Evolutionary conservation across 1,284 basidiomycete genomes (phyloP).

Genomic region (Sporisorium graminicola): DNA sequence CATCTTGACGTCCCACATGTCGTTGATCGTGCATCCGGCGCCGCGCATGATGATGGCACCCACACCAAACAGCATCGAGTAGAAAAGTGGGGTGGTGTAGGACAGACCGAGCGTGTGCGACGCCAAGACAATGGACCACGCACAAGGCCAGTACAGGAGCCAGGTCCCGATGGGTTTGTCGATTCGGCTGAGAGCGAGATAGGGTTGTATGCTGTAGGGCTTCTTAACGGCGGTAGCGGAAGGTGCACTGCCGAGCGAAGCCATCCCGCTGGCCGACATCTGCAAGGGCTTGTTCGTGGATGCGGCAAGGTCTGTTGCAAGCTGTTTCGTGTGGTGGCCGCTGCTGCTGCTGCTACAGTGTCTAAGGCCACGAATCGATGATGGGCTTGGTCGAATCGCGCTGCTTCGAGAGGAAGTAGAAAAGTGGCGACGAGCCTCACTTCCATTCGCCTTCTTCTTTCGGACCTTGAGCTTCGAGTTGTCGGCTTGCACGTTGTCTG

Average conservation of each 20-base stretch:
- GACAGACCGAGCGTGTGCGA: constrained; percentile 57
- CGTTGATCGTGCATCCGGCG: constrained; percentile 98
- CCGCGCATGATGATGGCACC: constrained; percentile 97
- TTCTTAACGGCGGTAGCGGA: constrained; percentile 9
- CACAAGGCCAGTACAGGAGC: constrained; percentile 90
- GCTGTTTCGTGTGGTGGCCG: background rate
- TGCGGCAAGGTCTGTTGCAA: background rate
- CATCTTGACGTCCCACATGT: constrained; percentile 95
- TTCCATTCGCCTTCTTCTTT: constrained; percentile 29
- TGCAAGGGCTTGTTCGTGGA: background rate
- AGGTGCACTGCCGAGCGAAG: background rate
- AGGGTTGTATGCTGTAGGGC: constrained; percentile 74
- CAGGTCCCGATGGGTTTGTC: constrained; percentile 97
- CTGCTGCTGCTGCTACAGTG: constrained; percentile 23
- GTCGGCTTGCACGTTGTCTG: constrained; percentile 41
- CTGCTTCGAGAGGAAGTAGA: constrained; percentile 18
- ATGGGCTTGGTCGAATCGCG: background rate
- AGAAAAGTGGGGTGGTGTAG: constrained; percentile 52
- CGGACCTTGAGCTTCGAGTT: constrained; percentile 40
- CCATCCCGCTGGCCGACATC: background rate
- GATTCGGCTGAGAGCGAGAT: constrained; percentile 85
- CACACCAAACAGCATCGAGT: constrained; percentile 82
- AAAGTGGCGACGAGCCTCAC: constrained; percentile 24
- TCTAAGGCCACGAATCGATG: background rate
- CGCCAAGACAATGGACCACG: constrained; percentile 67